Conservation (phyloP, 495 filamentous ascomycete species). For the Geopyxis carbonaria region DNA sequence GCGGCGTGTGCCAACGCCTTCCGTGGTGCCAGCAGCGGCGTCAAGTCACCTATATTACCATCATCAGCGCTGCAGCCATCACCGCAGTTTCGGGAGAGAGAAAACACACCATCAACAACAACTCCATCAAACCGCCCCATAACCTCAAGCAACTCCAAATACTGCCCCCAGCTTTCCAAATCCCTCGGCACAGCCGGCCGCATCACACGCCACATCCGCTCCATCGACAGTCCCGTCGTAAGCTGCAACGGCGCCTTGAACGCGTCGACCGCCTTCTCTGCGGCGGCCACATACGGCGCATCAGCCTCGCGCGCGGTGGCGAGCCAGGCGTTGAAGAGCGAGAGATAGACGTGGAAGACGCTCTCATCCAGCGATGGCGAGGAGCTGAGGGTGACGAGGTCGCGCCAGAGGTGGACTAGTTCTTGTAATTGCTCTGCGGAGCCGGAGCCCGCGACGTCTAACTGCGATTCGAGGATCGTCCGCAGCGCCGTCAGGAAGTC, state of each 20-base stretch:
- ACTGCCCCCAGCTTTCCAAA: slow-evolving; percentile 32
- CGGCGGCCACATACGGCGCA: slow-evolving; percentile 26
- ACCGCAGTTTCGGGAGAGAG: background rate
- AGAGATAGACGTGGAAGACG: slow-evolving; percentile 38
- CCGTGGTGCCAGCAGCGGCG: slow-evolving; percentile 25
- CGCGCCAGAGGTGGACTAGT: slow-evolving; percentile 19
- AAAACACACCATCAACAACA: slow-evolving; percentile 31
- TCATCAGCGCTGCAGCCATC: too few relatives aligned
- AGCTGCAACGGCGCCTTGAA: slow-evolving; percentile 39
- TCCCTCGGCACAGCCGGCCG: slow-evolving; percentile 45
- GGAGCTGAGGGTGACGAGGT: slow-evolving; percentile 22
- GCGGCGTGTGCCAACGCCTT: slow-evolving; percentile 37
- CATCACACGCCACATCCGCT: slow-evolving; percentile 58
- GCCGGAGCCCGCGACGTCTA: background rate
- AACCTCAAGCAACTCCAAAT: slow-evolving; percentile 47
- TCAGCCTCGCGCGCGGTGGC: slow-evolving; percentile 7
- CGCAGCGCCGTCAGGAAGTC: slow-evolving; percentile 17
- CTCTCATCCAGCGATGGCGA: slow-evolving; percentile 33
- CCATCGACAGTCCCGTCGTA: slow-evolving; percentile 66
- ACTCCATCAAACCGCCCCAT: slow-evolving; percentile 55
- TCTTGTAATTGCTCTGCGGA: slow-evolving; percentile 5
- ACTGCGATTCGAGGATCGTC: slow-evolving; percentile 12
- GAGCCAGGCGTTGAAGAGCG: slow-evolving; percentile 20
- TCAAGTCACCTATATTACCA: slow-evolving; percentile 16
- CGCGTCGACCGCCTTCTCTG: slow-evolving; percentile 29